A percentile compares a stretch with the other conserved stretches of the same genome.
Evolutionary conservation across 2,329 filamentous ascomycete species (phyloP).

Genomic region (Chlorencoelia australis): DNA sequence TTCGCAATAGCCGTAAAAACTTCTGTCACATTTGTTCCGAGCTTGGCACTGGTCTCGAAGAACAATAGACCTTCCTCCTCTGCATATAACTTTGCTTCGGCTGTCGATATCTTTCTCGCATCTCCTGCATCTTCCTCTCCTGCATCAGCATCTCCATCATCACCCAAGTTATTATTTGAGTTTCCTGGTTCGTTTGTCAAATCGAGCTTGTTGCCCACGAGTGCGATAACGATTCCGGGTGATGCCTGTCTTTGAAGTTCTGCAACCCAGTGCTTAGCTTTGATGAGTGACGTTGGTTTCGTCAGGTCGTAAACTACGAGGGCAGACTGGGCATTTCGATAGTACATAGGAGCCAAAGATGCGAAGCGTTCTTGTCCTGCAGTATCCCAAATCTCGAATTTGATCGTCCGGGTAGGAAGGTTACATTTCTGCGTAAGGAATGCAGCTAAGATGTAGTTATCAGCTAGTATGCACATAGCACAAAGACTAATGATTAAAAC

Average conservation of each 20-base stretch:
- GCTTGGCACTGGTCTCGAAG: constrained; percentile 98
- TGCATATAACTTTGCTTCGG: constrained; percentile 85
- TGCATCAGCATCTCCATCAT: constrained; percentile 35
- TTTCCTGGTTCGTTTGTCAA: constrained; percentile 53
- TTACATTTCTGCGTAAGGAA: constrained; percentile 99
- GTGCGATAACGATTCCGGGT: constrained; percentile 90
- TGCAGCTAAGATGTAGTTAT: constrained; percentile 50
- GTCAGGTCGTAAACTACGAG: constrained; percentile 98
- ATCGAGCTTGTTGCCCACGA: constrained; percentile 96
- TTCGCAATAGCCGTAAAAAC: constrained; percentile 98
- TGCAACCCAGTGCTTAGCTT: constrained; percentile 98
- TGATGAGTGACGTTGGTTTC: constrained; percentile 87
- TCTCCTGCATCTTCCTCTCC: constrained; percentile 57
- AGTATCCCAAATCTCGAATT: constrained; percentile 97
- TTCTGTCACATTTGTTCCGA: constrained; percentile 84
- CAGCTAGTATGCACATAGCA: neutral
- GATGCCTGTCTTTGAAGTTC: constrained; percentile 94
- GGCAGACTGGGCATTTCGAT: constrained; percentile 94
- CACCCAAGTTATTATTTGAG: constrained; percentile 39
- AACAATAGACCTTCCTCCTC: constrained; percentile 91
- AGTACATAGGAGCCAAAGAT: constrained; percentile 97
- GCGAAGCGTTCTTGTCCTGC: constrained; percentile 97
- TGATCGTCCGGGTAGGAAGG: constrained; percentile 83
- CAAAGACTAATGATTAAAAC: constrained; percentile 17
- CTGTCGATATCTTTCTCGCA: constrained; percentile 79